A percentile compares a stretch with the other conserved stretches of the same genome.
phyloP scores from a whole-genome alignment of 768 basidiomycete species.

The Lactarius akahatsu region DNA sequence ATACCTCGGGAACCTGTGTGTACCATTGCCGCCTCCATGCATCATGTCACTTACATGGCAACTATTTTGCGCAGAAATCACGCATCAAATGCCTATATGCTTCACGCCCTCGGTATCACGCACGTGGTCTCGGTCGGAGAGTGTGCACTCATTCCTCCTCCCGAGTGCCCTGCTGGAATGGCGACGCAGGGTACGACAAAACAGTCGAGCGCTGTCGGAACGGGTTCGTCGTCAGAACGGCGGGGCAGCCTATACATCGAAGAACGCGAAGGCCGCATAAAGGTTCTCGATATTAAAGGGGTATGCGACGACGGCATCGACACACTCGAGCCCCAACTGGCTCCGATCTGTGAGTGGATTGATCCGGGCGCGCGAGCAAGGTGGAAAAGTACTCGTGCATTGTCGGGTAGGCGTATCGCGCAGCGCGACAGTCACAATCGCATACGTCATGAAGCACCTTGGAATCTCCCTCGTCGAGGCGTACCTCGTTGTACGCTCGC shows the following conservation, averaged over 20 bases:
- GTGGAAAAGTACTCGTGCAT: constrained; percentile 92
- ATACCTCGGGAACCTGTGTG: constrained; percentile 92
- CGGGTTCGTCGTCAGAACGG: constrained; percentile 48
- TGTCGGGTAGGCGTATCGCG: constrained; percentile 99
- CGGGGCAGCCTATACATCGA: constrained; percentile 85
- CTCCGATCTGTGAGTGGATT: constrained; percentile 91
- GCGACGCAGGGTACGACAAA: background rate
- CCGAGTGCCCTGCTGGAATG: constrained; percentile 30
- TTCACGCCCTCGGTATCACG: constrained; percentile 92
- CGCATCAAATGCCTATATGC: constrained; percentile 92
- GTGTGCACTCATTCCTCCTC: constrained; percentile 83
- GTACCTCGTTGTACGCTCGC: constrained; percentile 88
- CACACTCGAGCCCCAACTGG: constrained; percentile 84
- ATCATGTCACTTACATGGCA: constrained; percentile 29
- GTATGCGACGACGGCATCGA: constrained; percentile 97
- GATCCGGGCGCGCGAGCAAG: constrained; percentile 75
- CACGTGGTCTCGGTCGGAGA: constrained; percentile 98
- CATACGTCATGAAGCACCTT: constrained; percentile 95
- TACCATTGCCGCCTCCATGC: constrained; percentile 31
- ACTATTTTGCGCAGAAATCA: constrained; percentile 61
- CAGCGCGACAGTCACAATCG: constrained; percentile 95
- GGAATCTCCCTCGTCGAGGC: constrained; percentile 85
- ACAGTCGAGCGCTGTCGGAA: constrained; percentile 32
- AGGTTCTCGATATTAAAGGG: constrained; percentile 87
- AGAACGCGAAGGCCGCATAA: constrained; percentile 84